A percentile compares a stretch with the other conserved stretches of the same genome.
Conservation (phyloP, 2,329 filamentous ascomycete genomes). For the Colletotrichum musae region DNA sequence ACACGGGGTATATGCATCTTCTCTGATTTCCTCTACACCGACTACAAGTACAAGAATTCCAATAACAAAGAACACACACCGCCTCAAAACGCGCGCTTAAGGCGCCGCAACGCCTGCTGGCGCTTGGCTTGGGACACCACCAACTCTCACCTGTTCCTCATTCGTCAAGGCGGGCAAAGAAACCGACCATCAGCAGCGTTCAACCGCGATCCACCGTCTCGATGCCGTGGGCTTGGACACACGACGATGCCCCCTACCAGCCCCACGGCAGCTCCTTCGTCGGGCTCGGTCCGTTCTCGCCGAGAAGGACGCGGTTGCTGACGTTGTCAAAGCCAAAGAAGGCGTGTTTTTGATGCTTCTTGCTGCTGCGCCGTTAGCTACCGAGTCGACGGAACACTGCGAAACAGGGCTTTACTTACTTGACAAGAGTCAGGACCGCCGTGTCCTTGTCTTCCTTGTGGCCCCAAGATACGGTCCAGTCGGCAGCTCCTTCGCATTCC, state of each 20-base stretch:
- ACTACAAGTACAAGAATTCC: too few relatives aligned
- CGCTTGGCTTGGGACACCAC: too few relatives aligned
- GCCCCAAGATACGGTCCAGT: conserved; percentile 51
- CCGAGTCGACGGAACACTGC: background rate
- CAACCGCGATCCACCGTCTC: background rate
- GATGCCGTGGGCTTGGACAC: background rate
- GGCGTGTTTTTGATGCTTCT: conserved; percentile 8
- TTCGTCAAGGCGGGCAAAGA: background rate
- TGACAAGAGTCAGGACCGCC: conserved; percentile 49
- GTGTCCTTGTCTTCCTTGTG: conserved; percentile 47
- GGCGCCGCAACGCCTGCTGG: too few relatives aligned
- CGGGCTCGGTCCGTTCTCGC: conserved; percentile 20
- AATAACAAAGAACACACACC: too few relatives aligned
- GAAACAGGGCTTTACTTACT: conserved; percentile 44
- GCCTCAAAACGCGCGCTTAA: too few relatives aligned
- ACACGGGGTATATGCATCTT: too few relatives aligned
- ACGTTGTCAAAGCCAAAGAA: conserved; percentile 41
- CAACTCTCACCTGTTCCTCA: background rate
- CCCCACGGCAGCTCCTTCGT: conserved; percentile 3
- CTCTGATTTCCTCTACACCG: too few relatives aligned
- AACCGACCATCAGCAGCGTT: background rate
- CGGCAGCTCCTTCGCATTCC: conserved; percentile 43
- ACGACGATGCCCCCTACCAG: background rate
- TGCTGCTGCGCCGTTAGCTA: conserved; percentile 1
- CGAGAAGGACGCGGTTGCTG: conserved; percentile 13